Percentiles rank a stretch among this genome's conserved stretches.
Conservation (phyloP, 140 eudicot species). For the Flaveria floridana region DNA sequence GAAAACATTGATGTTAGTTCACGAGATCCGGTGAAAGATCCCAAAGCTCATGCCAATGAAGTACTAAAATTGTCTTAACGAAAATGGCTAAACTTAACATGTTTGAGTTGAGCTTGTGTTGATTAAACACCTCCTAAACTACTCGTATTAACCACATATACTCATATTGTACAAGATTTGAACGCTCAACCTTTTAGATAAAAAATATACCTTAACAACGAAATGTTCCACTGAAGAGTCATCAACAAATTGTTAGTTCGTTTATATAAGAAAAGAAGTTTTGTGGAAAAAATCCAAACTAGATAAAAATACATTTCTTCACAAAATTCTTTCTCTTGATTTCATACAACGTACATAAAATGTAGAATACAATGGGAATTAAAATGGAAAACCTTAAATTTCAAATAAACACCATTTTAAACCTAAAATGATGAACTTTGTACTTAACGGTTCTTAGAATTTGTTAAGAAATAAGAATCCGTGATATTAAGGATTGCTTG, state of each 20-base stretch:
- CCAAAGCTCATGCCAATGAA: neutral
- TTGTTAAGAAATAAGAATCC: no score
- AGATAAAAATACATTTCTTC: no score
- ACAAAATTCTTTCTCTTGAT: neutral
- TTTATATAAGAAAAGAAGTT: neutral
- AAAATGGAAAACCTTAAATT: no score
- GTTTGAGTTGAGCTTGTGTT: neutral
- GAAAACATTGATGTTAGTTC: neutral
- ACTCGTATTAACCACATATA: no score
- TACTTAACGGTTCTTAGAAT: no score
- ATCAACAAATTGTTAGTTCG: neutral
- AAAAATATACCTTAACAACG: no score
- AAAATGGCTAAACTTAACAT: neutral
- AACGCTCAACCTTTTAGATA: no score
- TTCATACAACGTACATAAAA: neutral
- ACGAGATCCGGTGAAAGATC: neutral
- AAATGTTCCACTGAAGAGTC: no score
- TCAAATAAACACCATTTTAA: no score
- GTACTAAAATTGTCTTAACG: neutral
- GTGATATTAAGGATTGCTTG: no score
- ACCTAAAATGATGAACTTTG: neutral
- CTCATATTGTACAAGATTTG: no score
- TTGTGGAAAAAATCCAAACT: no score
- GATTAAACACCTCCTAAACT: neutral
- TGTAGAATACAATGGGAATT: neutral